Base-by-base conservation (phyloP, 2,329 filamentous ascomycete genomes). In the Aureobasidium sp. region DNA sequence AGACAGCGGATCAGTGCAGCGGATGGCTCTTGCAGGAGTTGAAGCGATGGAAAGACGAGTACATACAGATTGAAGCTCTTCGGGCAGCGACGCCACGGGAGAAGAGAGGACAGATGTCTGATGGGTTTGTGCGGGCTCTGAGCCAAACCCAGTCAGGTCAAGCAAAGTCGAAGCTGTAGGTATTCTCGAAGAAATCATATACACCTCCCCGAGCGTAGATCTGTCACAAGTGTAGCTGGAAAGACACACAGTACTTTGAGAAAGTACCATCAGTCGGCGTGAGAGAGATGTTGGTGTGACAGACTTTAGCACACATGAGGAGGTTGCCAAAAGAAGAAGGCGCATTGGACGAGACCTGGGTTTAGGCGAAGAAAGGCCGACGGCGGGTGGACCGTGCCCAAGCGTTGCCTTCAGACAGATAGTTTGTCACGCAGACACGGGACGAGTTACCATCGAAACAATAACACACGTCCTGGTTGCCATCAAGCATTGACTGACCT, bases 1-100 rank as follows among this genome's bases (percentile, higher is more conserved):
- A 83, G 67, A 88, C 86, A 63, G 92, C 90, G 1, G 76, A 81
- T n/a, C 70, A 73, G 7, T 62, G 60, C 27, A 68, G 67, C 15
- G 68, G 65, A 17, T 79, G 77, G 77, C 27, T 73, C 11, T 64
- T 53, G 27, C 62, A 64, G 17, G 71, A 73, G 61, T 27, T 72
- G 9, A 65, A 62, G 38, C 65, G 74, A 60, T 79, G 73, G 67
- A 64, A 53, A 63, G 33, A 33, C 15, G 61, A 66, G 11, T 70
- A 73, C 53, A 65, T 65, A 23, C 64, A 59, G 37, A 47, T 60
- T 29, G 58, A 53, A 31, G 47, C 47, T n/a, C 27, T 60, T 10
- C 58, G 58, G 17, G n/a, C 25, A 27, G 29, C 47, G 33, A 47
- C 38, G 4, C 65, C 66, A 9, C 65, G 59, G 25, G 58, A 64